These are phyloP conservation scores for Debaryomyces sp. DNA, from an alignment of 1,139 yeast genomes.

Conservation along the genomic window DNA sequence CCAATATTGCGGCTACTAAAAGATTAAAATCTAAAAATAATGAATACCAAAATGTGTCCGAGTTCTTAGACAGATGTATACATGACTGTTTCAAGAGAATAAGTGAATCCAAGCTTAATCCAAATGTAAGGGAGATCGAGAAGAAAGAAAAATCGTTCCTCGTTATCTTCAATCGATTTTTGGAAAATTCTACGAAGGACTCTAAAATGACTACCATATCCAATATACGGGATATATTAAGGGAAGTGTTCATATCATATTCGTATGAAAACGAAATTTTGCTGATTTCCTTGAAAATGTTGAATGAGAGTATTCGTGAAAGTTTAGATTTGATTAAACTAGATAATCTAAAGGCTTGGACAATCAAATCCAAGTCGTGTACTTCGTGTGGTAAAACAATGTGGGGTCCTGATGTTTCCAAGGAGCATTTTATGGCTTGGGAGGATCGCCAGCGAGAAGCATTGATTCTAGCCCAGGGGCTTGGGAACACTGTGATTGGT, in stretches of 20 bases:
- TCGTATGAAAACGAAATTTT: constrained; percentile 64
- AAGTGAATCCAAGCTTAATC: constrained; percentile 41
- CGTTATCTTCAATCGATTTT: constrained; percentile 52
- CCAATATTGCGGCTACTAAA: constrained; percentile 17
- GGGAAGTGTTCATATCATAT: constrained; percentile 66
- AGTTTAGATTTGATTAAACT: constrained; percentile 43
- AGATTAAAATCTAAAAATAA: constrained; percentile 12
- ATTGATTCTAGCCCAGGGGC: constrained; percentile 10
- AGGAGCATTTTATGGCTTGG: constrained; percentile 50
- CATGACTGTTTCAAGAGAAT: constrained; percentile 56
- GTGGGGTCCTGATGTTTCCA: constrained; percentile 61
- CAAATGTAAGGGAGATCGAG: constrained; percentile 17
- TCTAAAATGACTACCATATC: constrained; percentile 48
- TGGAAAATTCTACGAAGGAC: constrained; percentile 36
- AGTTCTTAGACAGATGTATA: constrained; percentile 44
- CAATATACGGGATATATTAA: constrained; percentile 62
- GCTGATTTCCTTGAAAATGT: constrained; percentile 52
- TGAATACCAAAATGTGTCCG: constrained; percentile 16
- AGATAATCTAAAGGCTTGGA: constrained; percentile 60
- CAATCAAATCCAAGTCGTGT: constrained; percentile 56
- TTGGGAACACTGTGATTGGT: constrained; percentile 7
- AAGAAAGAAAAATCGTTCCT: constrained; percentile 43
- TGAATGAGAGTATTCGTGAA: constrained; percentile 55
- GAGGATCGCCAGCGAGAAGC: constrained; percentile 34
- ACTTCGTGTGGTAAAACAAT: constrained; percentile 69